Evolutionary conservation across 2,329 filamentous ascomycete species (phyloP), one percentile per base, ranked within the genome.

Genomic region (Exserohilum rostratum): DNA sequence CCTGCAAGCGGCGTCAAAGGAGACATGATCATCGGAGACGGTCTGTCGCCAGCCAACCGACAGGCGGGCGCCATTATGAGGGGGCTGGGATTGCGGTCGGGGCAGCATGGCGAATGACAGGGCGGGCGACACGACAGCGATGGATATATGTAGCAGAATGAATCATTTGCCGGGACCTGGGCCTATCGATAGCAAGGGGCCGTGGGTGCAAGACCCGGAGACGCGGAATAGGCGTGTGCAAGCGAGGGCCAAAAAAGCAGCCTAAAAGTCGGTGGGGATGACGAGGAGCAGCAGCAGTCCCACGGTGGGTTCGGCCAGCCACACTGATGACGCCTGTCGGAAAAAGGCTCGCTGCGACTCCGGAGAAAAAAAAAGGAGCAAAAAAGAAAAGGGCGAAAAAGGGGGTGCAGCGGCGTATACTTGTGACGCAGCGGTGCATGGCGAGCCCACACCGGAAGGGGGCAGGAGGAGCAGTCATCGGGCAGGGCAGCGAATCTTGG

Each of bases 1-100:
- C 25, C 46, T 60, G 50, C 50, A 43, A 22, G 46, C 29, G 17
- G 27, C 37, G 29, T 33, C 27, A 5, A 43, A 42, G 20, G 49
- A 53, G 45, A 12, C 37, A 40, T 44, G 57, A 55, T 58, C 50
- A 39, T 38, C 50, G 20, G 40, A 11, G 47, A 43, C 15, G 31
- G 20, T 31, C 3, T 22, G n/a, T 33, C 13, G 25, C n/a, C 15
- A 13, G 22, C 33, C 44, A 20, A 27, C 40, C 15, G 27, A 18
- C 15, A 31, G 20, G 7, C 10, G n/a, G 7, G 5, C 15, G 15
- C 33, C 10, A 6, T 9, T 6, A 6, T 7, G n/a, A 35, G 22
- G 22, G 22, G 22, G 22, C 22, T 25, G 22, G 22, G 22, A 25
- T 25, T 4, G 4, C 4, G 22, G 22, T 7, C 22, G 22, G 22